Base-by-base conservation (phyloP, 352 stramenopile genomes). In the Thraustochytrium striatum region DNA sequence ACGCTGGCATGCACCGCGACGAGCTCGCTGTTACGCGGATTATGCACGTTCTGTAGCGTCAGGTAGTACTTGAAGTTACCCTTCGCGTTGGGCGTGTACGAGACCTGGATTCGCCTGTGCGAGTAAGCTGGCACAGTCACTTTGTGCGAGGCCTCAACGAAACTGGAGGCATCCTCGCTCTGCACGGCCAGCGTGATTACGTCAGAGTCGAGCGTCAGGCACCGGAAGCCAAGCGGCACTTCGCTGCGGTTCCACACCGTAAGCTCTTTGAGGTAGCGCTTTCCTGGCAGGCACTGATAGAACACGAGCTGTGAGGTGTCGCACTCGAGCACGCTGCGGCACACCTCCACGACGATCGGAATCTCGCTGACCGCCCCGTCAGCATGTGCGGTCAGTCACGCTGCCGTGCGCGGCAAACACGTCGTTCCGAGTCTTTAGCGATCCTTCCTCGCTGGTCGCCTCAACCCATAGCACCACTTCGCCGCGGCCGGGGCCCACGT, bases 181-280 rank as follows among this genome's bases (percentile, higher is more conserved):
- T 75, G 65, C 47, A 55, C 47, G 16, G 16, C 47, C 8, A 75
- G 30, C 8, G 65, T 16, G 25, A 75, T 75, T 3, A 50, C 52
- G 30, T 61, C 65, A 11, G 65, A 30, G 65, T 75, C 25, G 16
- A 75, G 30, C 21, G 41, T 75, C 21, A 75, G 41, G 52, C 65
- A 75, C 3, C 65, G 65, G 11, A 75, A 9, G 30, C 52, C 32
- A 9, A 75, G 50, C 21, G 41, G n/a, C 19, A 75, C 61, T n/a
- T 75, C 65, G 47, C 65, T 75, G 11, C 65, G n/a, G 50, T 75
- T 75, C 65, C 65, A 75, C 11, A 75, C n/a, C 0, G 65, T 75
- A 38, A 75, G 68, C 35, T 75, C 65, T 44, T 75, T 75, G 30
- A 30, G 68, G 39, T 75, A 75, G 65, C 65, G 11, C 25, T 75